Evolutionary conservation across 2,329 filamentous ascomycete genomes (phyloP).

Genomic region (Fusarium sp.): DNA sequence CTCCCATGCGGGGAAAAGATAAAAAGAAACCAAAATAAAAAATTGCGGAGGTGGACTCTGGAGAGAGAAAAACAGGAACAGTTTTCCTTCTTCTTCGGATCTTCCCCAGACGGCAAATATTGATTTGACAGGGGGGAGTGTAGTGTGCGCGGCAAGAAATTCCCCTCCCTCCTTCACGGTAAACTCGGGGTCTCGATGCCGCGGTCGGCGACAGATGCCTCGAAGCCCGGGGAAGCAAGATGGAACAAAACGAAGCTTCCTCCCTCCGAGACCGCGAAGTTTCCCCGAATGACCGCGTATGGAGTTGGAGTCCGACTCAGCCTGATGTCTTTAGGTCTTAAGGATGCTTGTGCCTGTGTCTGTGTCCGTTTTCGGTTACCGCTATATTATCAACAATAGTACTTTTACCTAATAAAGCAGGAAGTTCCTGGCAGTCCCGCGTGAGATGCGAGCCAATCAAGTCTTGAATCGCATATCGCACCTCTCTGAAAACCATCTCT

Average conservation of each 20-base stretch:
- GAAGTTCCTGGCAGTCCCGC: constrained; percentile 19
- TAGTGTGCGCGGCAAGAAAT: constrained; percentile 5
- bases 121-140: constrained; percentile 4
- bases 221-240: constrained; percentile 8
- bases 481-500: constrained; percentile 3
- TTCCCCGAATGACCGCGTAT: constrained; percentile 30
- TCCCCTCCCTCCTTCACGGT: constrained; percentile 26
- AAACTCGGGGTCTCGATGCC: constrained; percentile 34
- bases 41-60: constrained; percentile 44
- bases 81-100: constrained; percentile 32
- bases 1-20: constrained; percentile 44
- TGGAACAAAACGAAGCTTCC: constrained; percentile 1
- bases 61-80: constrained; percentile 6
- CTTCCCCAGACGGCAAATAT: constrained; percentile 33
- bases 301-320: constrained; percentile 7
- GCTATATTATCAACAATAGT: constrained; percentile 19
- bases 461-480: constrained; percentile 15
- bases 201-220: constrained; percentile 24
- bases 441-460: constrained; percentile 42
- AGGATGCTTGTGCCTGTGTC: constrained; percentile 13
- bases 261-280: constrained; percentile 37
- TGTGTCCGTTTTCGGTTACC: constrained; percentile 16
- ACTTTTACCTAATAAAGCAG: constrained; percentile 43
- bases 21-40: constrained; percentile 16
- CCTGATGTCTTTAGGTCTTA: not conserved